Conservation (phyloP, 352 stramenopile genomes). For the Pythium pectinolyticum region DNA sequence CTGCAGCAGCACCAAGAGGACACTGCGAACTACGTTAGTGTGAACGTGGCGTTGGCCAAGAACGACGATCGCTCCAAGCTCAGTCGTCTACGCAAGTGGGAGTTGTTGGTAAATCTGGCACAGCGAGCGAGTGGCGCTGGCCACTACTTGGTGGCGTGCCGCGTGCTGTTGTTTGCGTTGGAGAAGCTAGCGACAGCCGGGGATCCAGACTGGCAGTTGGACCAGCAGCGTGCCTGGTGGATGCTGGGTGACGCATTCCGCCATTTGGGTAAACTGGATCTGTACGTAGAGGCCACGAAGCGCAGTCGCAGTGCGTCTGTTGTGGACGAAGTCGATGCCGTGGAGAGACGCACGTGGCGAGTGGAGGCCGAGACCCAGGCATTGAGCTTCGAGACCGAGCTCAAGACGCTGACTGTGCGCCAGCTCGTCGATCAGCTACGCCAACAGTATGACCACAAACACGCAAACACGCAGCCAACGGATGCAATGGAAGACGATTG, state of each 20-base stretch:
- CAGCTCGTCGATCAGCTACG: slow-evolving; percentile 36
- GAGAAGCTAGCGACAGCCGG: slow-evolving; percentile 18
- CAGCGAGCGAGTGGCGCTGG: slow-evolving; percentile 39
- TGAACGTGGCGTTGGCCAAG: neutral
- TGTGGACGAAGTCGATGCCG: neutral
- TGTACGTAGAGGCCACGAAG: slow-evolving; percentile 44
- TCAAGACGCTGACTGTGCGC: slow-evolving; percentile 21
- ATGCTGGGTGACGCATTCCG: slow-evolving; percentile 61
- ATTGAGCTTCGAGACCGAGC: slow-evolving; percentile 32
- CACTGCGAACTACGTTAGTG: neutral
- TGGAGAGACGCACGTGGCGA: slow-evolving; percentile 20
- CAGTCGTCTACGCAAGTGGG: slow-evolving; percentile 38
- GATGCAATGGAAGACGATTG: neutral
- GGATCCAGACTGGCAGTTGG: slow-evolving; percentile 1
- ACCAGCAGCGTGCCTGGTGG: slow-evolving; percentile 43
- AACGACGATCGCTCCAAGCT: neutral
- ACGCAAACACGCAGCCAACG: neutral
- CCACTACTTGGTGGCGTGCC: slow-evolving; percentile 58
- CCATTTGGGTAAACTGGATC: slow-evolving; percentile 52
- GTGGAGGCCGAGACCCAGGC: slow-evolving; percentile 21
- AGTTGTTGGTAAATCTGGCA: slow-evolving; percentile 51
- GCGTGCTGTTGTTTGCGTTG: slow-evolving; percentile 47
- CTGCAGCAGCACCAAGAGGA: neutral
- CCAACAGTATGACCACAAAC: slow-evolving; percentile 22
- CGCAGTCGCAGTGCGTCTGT: slow-evolving; percentile 26